Evolutionary conservation across 106 monocot species (phyloP).

Genomic region (Cymbidium sinense): DNA sequence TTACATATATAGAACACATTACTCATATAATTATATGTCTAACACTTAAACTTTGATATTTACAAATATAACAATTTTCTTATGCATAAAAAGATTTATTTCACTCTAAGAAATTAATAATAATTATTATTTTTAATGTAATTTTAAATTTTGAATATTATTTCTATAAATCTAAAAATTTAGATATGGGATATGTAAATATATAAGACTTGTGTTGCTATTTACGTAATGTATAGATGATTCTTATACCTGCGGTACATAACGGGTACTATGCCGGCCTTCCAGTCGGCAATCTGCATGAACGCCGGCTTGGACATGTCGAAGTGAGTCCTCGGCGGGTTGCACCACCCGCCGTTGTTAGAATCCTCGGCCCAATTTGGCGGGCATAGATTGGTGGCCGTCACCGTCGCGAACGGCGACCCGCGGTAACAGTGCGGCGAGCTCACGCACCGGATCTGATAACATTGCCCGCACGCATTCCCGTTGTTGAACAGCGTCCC

Average conservation of each 20-base stretch:
- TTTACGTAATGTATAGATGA: no score
- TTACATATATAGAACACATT: no score
- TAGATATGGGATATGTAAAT: no score
- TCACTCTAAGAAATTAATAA: no score
- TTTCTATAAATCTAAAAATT: no score
- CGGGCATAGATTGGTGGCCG: slow-evolving; percentile 86
- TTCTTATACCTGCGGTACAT: slow-evolving; percentile 46
- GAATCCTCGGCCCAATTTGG: slow-evolving; percentile 62
- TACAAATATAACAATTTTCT: no score
- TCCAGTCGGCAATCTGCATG: slow-evolving; percentile 56
- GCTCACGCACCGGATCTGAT: slow-evolving; percentile 49
- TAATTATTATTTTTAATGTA: no score
- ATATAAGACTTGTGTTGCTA: no score
- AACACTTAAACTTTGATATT: no score
- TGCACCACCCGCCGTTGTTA: slow-evolving; percentile 93
- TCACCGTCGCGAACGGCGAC: slow-evolving; percentile 39
- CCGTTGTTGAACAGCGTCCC: slow-evolving; percentile 61
- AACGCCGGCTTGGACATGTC: slow-evolving; percentile 86
- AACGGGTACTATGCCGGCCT: slow-evolving; percentile 76
- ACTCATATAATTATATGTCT: no score
- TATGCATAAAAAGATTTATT: no score
- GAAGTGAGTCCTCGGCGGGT: slow-evolving; percentile 69
- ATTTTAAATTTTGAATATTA: no score
- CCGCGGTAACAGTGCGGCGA: slow-evolving; percentile 43
- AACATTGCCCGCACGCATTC: slow-evolving; percentile 56